Evolutionary conservation across 257 asterid species (phyloP), one percentile per base, ranked within the genome.

Genomic region (Jacaranda copaia): DNA sequence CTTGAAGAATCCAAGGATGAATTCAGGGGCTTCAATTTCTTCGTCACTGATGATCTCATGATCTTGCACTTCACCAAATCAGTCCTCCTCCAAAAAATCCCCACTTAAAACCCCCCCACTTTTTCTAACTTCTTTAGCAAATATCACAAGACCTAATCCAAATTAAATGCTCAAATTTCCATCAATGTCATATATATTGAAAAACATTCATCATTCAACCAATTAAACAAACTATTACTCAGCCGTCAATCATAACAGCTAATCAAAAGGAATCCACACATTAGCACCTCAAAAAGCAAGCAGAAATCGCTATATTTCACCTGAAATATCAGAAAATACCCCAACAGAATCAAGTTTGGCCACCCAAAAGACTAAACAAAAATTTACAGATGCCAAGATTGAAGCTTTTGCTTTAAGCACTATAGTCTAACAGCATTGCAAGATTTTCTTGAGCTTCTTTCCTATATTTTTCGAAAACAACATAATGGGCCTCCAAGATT

Each of bases 1-100:
- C 86, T 78, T 5, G 88, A 72, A 9, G 84, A 80, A 73, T 87
- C 87, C 67, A 85, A 8, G 0, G 91, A 81, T 9, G 93, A 81
- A 15, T 68, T 64, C 80, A 79, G 69, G 62, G 83, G 81, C 68
- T 82, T 87, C 79, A 83, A 68, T 74, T 88, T 93, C 80, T 81
- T 80, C 65, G 84, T 52, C 71, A 86, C 15, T 0, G 77, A 53
- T 48, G 84, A 73, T 65, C 81, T 43, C 82, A 86, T 82, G 80
- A 76, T 86, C 71, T 77, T 85, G 46, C 16, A 75, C 62, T 1
- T 25, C 32, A 25, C 57, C 35, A 56, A 56, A 46, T 45, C 67
- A 53, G 46, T 45, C 39, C 59, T n/a, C n/a, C n/a, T n/a, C 46
- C 68, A 11, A 46, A 20, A 10, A 45, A 11, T n/a, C n/a, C n/a